Evolutionary conservation across 2,329 filamentous ascomycete genomes (phyloP), one percentile per base, ranked within the genome.

Genomic region (Ilyonectria robusta): DNA sequence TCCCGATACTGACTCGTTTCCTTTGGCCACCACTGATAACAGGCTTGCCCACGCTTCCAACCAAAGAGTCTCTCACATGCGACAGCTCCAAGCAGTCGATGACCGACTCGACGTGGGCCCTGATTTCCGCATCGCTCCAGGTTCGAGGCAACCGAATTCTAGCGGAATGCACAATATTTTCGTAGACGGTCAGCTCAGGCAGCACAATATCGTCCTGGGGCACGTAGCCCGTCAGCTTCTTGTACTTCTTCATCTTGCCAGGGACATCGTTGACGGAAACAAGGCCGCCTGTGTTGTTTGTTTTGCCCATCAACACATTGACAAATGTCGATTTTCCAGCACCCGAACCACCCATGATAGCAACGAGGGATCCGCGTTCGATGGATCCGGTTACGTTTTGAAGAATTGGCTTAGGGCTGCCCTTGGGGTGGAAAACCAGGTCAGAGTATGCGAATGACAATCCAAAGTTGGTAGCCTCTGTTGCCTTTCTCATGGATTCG

Each of bases 191-290:
- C 51, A 91, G 77, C 72, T 91, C 87, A 0, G 87, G 85, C 10
- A 89, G 80, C 3, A 90, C 83, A 29, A 90, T 84, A 73, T 90
- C 89, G 67, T 90, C 87, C 71, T 91, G 88, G 1, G 88, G 88
- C 3, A 91, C 88, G 66, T 89, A 90, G 23, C 88, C 88, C 29
- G 90, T 88, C 64, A 89, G 80, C 73, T 89, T 88, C 76, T 87
- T 89, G 76, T 88, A 89, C 47, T 80, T 79, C 72, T 81, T 81
- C 77, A 87, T 81, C 67, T 82, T 82, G 13, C 83, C 82, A 0
- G 83, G 80, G 5, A 80, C 78, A n/a, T 84, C 84, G 67, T 89
- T 90, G 69, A 89, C 82, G 53, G 83, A 85, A 29, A 88, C 84
- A 0, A 79, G 70, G 2, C 88, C 88, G 0, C 81, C 79, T 1